Base-by-base conservation (phyloP, 306 rosid species). In the Trifolium repens region DNA sequence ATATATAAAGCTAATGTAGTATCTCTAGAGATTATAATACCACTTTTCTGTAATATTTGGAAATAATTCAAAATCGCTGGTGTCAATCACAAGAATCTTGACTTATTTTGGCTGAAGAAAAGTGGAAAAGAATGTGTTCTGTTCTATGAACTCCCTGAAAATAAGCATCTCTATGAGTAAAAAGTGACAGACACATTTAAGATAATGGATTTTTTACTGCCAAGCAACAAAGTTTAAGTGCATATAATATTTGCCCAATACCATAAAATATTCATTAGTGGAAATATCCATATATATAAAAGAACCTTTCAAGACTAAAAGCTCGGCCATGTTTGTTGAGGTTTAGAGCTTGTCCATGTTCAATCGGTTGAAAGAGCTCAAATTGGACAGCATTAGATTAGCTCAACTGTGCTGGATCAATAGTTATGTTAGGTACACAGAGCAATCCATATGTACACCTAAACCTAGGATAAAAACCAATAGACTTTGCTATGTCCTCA, bases 1-100 rank as follows among this genome's bases (percentile, higher is more conserved):
- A 68, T 40, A 34, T 58, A 74, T 39, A 68, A 80, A 74, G 76
- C n/a, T 67, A 13, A 53, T 80, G 26, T 19, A 47, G 71, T 73
- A 73, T 67, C 63, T 16, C 50, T 16, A 62, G 78, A 47, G 35
- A 30, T 63, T 63, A 63, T n/a, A 44, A 27, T 60, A 9, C 7
- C 30, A 15, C 64, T 50, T 35, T 66, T 22, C 60, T 50, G 15
- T 12, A 40, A 47, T 11, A 42, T 17, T 63, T 14, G 63, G 40
- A 52, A 74, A 62, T 46, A 30, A 12, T 35, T 32, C 7, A 32
- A 54, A 27, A 32, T 10, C 27, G 30, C 62, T 42, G 12, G 15
- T 59, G 19, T 2, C 39, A n/a, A 61, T 32, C 19, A 62, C 8
- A 74, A 32, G 72, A 49, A 54, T 54, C 60, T 17, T 54, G 27